Evolutionary conservation across 2,329 filamentous ascomycete species (phyloP).

Genomic region (Diaporthe helianthi): DNA sequence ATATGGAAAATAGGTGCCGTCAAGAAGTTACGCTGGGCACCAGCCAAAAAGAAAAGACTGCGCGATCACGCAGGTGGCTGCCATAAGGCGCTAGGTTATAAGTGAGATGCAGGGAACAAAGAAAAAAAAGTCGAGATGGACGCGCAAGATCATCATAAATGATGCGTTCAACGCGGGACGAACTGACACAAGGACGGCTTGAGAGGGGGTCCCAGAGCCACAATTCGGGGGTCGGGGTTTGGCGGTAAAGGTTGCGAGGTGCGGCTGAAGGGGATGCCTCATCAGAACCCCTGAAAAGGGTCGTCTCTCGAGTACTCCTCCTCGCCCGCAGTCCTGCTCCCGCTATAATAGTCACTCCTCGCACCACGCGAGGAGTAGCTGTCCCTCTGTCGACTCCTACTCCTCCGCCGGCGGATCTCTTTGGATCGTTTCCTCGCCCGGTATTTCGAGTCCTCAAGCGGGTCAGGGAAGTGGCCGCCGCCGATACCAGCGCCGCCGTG

Average conservation of each 20-base stretch:
- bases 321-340: slow-evolving; percentile 55
- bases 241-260: neutral
- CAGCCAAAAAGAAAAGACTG: slow-evolving; percentile 1
- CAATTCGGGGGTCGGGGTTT: neutral
- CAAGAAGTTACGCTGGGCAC: neutral
- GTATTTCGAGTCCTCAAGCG: slow-evolving; percentile 58
- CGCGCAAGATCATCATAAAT: slow-evolving; percentile 1
- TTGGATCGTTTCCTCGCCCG: slow-evolving; percentile 61
- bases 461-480: slow-evolving; percentile 51
- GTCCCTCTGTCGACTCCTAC: slow-evolving; percentile 61
- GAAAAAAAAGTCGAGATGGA: slow-evolving; percentile 4
- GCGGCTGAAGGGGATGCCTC: neutral
- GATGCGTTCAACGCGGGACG: neutral
- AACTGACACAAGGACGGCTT: neutral
- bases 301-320: slow-evolving; percentile 66
- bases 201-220: neutral
- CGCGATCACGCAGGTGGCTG: neutral
- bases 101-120: neutral
- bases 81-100: neutral
- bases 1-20: neutral
- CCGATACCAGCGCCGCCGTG: slow-evolving; percentile 37
- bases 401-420: slow-evolving; percentile 55
- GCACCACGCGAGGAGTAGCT: slow-evolving; percentile 54
- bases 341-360: slow-evolving; percentile 53
- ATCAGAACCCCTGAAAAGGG: slow-evolving; percentile 67